A percentile compares a stretch with the other conserved stretches of the same genome.
Evolutionary conservation across 345 rosid species (phyloP).

Genomic region (Populus deltoides): DNA sequence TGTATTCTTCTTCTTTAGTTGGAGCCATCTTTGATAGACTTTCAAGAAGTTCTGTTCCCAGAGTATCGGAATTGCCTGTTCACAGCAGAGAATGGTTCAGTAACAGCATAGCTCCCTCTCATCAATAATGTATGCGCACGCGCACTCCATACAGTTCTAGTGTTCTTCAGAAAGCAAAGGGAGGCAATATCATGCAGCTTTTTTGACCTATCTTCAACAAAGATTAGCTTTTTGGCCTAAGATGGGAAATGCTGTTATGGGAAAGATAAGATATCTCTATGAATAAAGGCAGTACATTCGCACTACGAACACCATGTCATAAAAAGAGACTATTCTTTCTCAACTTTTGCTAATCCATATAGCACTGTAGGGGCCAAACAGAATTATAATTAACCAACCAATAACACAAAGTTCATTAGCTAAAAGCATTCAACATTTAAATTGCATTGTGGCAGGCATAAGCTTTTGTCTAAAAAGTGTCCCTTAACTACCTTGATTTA

Average conservation of each 20-base stretch:
- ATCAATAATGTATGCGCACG: not conserved
- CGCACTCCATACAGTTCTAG: not conserved
- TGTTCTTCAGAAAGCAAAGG: not conserved
- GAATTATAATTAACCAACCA: not conserved
- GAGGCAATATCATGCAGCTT: not conserved
- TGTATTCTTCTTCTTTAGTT: conserved; percentile 78
- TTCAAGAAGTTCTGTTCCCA: conserved; percentile 91
- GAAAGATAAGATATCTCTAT: not conserved
- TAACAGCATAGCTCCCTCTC: not conserved
- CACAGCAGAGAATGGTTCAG: not conserved
- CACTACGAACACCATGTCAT: not conserved
- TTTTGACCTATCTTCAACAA: not conserved
- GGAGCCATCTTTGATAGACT: conserved; percentile 95
- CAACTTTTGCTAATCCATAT: no score
- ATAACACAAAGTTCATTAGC: not conserved
- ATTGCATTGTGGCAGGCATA: not conserved
- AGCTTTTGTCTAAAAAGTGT: not conserved
- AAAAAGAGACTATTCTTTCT: not conserved
- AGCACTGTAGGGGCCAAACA: not conserved
- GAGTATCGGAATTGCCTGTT: conserved; percentile 76
- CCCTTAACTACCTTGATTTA: not conserved
- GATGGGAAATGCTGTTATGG: not conserved
- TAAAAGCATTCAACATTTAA: not conserved
- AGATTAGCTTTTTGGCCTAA: not conserved
- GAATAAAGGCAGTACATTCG: not conserved